Percentiles rank a stretch among this genome's conserved stretches.
phyloP scores from a whole-genome alignment of 805 yeast species.

The Ogataea henricii region DNA sequence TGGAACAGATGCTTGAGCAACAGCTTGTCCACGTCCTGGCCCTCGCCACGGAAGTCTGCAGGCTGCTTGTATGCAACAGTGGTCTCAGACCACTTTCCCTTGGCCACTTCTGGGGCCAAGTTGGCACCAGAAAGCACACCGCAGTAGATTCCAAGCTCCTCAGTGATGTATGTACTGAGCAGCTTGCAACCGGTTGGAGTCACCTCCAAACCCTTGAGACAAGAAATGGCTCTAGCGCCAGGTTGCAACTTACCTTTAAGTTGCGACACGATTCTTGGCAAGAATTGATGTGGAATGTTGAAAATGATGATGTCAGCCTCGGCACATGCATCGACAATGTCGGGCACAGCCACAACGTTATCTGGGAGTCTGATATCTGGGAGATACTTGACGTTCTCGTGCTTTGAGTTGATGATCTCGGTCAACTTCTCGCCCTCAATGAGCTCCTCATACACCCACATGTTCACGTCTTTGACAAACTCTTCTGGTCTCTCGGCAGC shows the following conservation, averaged over 20 bases:
- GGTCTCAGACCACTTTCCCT: conserved; percentile 95
- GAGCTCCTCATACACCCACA: conserved; percentile 96
- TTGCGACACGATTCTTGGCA: conserved; percentile 73
- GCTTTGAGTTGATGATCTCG: conserved; percentile 84
- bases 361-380: conserved; percentile 85
- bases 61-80: conserved; percentile 90
- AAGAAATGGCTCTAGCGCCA: conserved; percentile 83
- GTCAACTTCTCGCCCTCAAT: conserved; percentile 79
- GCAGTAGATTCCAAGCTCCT: conserved; percentile 82
- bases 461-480: conserved; percentile 74
- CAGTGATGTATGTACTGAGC: conserved; percentile 75
- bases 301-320: conserved; percentile 87
- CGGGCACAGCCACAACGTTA: conserved; percentile 89
- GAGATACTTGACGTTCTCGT: conserved; percentile 92
- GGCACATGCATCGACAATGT: conserved; percentile 69
- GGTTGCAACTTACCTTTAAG: conserved; percentile 75
- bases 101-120: conserved; percentile 95
- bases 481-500: conserved; percentile 67
- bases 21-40: conserved; percentile 69
- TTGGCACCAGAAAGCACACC: conserved; percentile 98
- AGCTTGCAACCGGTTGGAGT: conserved; percentile 81
- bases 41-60: conserved; percentile 63
- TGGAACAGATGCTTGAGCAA: conserved; percentile 86
- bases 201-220: conserved; percentile 94
- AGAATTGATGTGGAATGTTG: conserved; percentile 97